These are phyloP conservation scores for Scleroderma bovista DNA, from an alignment of 768 basidiomycete species.

Conservation along the genomic window DNA sequence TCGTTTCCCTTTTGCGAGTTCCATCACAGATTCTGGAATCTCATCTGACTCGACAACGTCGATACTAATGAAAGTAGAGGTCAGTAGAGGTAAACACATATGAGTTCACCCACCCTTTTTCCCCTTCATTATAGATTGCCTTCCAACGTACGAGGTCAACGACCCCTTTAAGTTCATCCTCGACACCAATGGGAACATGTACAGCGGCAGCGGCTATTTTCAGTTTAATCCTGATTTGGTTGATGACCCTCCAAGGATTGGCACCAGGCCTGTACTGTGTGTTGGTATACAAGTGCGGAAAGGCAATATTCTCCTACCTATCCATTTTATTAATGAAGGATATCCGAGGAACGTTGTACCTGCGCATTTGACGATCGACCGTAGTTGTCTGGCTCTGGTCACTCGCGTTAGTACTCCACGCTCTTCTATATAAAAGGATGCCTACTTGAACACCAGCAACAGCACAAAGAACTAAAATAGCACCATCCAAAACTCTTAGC, in stretches of 20 bases:
- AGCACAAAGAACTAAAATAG: constrained; percentile 92
- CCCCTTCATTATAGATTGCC: constrained; percentile 89
- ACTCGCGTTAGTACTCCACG: not conserved
- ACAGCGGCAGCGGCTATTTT: constrained; percentile 91
- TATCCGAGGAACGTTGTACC: constrained; percentile 92
- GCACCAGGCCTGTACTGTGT: constrained; percentile 70
- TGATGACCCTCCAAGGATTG: constrained; percentile 92
- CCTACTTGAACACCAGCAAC: constrained; percentile 91
- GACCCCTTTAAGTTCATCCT: constrained; percentile 83
- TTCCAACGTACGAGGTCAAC: constrained; percentile 95
- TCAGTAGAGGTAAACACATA: not conserved
- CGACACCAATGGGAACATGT: constrained; percentile 90
- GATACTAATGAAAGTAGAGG: constrained; percentile 41
- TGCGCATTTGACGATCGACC: constrained; percentile 98
- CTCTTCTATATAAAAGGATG: not conserved
- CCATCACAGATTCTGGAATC: constrained; percentile 72
- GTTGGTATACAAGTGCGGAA: not conserved
- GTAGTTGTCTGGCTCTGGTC: constrained; percentile 84
- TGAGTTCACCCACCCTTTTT: constrained; percentile 70
- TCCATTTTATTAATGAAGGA: constrained; percentile 99
- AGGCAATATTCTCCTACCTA: constrained; percentile 41
- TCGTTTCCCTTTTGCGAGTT: constrained; percentile 78
- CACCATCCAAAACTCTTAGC: constrained; percentile 92
- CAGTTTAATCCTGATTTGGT: constrained; percentile 88
- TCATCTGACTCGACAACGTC: constrained; percentile 79